Evolutionary conservation across 345 rosid species (phyloP).

Genomic region (Bretschneidera sinensis): DNA sequence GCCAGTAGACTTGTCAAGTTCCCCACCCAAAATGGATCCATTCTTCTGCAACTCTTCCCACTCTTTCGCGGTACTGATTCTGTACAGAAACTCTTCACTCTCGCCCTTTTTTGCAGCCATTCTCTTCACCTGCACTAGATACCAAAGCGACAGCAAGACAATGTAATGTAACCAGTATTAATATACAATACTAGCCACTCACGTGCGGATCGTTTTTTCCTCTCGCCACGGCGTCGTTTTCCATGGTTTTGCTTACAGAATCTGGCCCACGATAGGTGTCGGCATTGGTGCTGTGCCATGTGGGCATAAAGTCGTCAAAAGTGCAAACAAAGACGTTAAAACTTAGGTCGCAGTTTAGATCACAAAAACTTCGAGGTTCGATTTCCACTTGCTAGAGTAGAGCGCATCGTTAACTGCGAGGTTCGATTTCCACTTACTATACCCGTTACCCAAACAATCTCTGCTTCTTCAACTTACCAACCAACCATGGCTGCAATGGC

Average conservation of each 20-base stretch:
- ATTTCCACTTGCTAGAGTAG: background rate
- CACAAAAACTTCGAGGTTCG: too few relatives aligned
- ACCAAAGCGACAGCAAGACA: too few relatives aligned
- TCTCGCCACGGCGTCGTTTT: background rate
- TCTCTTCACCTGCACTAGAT: background rate
- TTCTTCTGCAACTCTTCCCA: conserved; percentile 70
- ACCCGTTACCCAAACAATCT: too few relatives aligned
- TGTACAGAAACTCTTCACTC: conserved; percentile 46
- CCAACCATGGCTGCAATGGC: conserved; percentile 32
- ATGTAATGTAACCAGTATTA: too few relatives aligned
- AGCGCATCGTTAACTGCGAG: conserved; percentile 32
- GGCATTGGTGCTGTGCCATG: too few relatives aligned
- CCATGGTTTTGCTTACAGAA: background rate
- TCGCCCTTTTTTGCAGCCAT: conserved; percentile 34
- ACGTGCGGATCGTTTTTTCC: background rate
- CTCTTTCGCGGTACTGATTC: conserved; percentile 64
- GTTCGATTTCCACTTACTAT: conserved; percentile 5
- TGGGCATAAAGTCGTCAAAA: too few relatives aligned
- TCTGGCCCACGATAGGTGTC: background rate
- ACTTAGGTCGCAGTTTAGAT: too few relatives aligned
- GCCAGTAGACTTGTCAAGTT: conserved; percentile 67
- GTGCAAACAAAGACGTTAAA: too few relatives aligned
- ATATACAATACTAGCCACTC: too few relatives aligned
- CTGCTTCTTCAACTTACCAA: conserved; percentile 11
- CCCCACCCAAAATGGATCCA: conserved; percentile 59